A percentile compares a stretch with the other conserved stretches of the same genome.
These are phyloP conservation scores for Lathyrus oleraceus DNA, from an alignment of 306 rosid species.

Conservation along the genomic window DNA sequence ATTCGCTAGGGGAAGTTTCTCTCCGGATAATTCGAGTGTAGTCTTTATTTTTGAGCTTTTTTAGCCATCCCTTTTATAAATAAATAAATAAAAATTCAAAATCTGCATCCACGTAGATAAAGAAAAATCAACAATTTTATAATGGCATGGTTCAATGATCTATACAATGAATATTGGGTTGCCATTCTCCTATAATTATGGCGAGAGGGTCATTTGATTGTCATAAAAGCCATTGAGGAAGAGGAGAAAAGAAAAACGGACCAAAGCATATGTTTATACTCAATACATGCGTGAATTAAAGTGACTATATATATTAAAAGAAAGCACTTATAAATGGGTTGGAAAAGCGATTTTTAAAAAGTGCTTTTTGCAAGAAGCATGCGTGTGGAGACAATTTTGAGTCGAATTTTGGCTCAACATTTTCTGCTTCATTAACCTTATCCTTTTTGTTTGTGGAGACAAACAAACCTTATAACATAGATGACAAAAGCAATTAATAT, in stretches of 20 bases:
- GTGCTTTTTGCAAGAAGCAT: constrained; percentile 14
- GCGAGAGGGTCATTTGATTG: background rate
- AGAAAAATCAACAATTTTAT: too few species aligned
- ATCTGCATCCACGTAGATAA: too few species aligned
- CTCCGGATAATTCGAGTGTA: too few species aligned
- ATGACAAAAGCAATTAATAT: constrained; percentile 15
- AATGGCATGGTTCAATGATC: background rate
- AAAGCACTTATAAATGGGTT: background rate
- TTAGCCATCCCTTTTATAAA: too few species aligned
- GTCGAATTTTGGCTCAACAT: background rate
- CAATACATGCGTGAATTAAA: constrained; percentile 6
- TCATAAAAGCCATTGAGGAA: background rate
- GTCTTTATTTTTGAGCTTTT: too few species aligned
- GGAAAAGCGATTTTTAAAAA: background rate
- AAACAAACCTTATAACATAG: constrained; percentile 15
- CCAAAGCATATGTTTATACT: background rate
- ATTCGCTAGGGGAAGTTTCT: too few species aligned
- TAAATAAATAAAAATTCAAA: too few species aligned
- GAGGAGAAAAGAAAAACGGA: background rate
- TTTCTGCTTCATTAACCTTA: background rate
- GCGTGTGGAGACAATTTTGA: background rate
- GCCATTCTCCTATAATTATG: background rate
- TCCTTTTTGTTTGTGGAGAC: constrained; percentile 9
- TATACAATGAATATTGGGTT: background rate
- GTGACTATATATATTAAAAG: background rate